Percentiles rank a stretch among this genome's conserved stretches.
Conservation (phyloP, 768 basidiomycete genomes). For the Daedalea quercina region DNA sequence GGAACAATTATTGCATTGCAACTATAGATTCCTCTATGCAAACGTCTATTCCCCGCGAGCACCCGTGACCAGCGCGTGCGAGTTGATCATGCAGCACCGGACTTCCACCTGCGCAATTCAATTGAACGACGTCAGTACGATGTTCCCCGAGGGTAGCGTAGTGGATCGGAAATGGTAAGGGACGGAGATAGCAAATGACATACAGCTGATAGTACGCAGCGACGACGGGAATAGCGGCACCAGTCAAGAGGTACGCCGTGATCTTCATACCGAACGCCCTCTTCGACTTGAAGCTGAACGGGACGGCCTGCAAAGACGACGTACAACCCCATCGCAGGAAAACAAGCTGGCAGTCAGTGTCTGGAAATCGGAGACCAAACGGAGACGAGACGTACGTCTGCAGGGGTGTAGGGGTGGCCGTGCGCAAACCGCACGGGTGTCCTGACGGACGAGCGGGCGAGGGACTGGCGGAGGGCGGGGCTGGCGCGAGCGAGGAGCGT, state of each 20-base stretch:
- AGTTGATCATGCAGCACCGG: conserved; percentile 3
- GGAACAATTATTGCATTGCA: neutral
- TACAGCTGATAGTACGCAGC: conserved; percentile 62
- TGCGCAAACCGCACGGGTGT: conserved; percentile 11
- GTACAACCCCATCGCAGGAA: neutral
- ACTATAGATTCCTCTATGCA: neutral
- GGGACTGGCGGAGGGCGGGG: conserved; percentile 20
- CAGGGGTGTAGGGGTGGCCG: conserved; percentile 2
- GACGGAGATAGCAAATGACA: conserved; percentile 26
- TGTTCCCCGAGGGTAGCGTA: conserved; percentile 26
- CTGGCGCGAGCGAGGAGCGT: conserved; percentile 20
- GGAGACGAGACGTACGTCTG: neutral
- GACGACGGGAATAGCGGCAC: conserved; percentile 63
- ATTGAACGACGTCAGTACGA: neutral
- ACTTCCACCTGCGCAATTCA: conserved; percentile 10
- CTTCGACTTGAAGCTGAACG: conserved; percentile 27
- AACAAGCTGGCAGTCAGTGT: neutral
- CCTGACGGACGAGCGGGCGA: conserved; percentile 14
- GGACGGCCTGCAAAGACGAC: conserved; percentile 20
- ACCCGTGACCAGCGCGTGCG: neutral
- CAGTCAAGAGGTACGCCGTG: conserved; percentile 38
- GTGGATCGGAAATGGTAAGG: conserved; percentile 31
- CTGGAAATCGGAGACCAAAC: neutral
- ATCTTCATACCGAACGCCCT: conserved; percentile 37
- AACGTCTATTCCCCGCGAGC: neutral